These are phyloP conservation scores for Suzukiozyma palmioleophila DNA, from an alignment of 1,139 yeast species.

Conservation along the genomic window DNA sequence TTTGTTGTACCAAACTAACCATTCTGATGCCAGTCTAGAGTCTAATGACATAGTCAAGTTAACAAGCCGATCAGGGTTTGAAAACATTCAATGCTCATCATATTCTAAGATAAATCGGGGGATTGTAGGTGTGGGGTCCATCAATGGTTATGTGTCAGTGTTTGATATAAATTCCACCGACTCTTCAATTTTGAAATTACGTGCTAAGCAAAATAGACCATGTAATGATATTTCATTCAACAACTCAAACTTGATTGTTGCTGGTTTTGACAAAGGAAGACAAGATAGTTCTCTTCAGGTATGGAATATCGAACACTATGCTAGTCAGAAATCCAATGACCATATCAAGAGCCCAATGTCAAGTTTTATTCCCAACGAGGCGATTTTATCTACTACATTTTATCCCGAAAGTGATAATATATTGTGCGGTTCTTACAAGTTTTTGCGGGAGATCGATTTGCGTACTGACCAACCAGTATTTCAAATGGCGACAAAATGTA, in stretches of 20 bases:
- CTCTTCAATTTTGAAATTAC: slow-evolving; percentile 42
- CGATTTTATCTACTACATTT: slow-evolving; percentile 64
- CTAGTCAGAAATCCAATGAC: slow-evolving; percentile 36
- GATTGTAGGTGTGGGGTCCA: slow-evolving; percentile 67
- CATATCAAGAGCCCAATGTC: slow-evolving; percentile 52
- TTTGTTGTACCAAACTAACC: slow-evolving; percentile 52
- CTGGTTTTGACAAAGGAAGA: slow-evolving; percentile 76
- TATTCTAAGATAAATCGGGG: slow-evolving; percentile 58
- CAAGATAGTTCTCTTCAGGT: slow-evolving; percentile 75
- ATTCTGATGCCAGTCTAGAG: slow-evolving; percentile 31
- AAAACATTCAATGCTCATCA: slow-evolving; percentile 66
- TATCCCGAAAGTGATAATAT: slow-evolving; percentile 58
- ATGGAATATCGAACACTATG: slow-evolving; percentile 72
- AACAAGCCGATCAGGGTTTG: slow-evolving; percentile 59
- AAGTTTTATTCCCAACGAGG: slow-evolving; percentile 69
- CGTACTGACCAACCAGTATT: slow-evolving; percentile 65
- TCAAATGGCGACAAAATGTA: slow-evolving; percentile 73
- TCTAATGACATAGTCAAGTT: slow-evolving; percentile 42
- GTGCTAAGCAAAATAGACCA: slow-evolving; percentile 67
- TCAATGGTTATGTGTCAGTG: slow-evolving; percentile 62
- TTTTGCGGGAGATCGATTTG: slow-evolving; percentile 72
- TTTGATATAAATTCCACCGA: slow-evolving; percentile 50
- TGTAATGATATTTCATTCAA: slow-evolving; percentile 75
- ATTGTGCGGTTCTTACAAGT: slow-evolving; percentile 74
- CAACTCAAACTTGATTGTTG: slow-evolving; percentile 60